Evolutionary conservation across 108 stramenopile species (phyloP).

Genomic region (Cylindrotheca closterium): DNA sequence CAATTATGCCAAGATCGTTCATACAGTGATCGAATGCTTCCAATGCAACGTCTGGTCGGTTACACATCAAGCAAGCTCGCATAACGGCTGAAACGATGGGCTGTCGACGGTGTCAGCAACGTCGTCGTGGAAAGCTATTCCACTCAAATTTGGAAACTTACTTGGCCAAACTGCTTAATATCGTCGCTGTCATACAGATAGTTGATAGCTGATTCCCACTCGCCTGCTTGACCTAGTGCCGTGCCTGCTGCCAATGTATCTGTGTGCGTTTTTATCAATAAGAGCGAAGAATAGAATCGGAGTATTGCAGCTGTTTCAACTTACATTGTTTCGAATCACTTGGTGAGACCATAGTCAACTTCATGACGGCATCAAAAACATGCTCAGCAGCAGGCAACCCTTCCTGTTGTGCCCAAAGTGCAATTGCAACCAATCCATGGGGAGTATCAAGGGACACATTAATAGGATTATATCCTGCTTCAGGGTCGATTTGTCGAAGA

Average conservation of each 20-base stretch:
- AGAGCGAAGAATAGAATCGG: background rate
- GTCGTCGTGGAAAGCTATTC: too few species aligned
- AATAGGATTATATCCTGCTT: constrained; percentile 38
- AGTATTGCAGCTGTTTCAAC: background rate
- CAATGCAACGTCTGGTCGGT: constrained; percentile 43
- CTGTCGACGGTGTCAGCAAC: constrained; percentile 8
- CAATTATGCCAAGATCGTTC: background rate
- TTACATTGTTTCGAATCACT: constrained; percentile 36
- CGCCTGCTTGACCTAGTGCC: constrained; percentile 74
- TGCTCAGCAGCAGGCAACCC: constrained; percentile 34
- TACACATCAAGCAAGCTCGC: constrained; percentile 60
- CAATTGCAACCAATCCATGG: constrained; percentile 68
- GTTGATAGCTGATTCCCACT: constrained; percentile 58
- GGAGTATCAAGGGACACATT: constrained; percentile 39
- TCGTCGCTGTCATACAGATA: constrained; percentile 42
- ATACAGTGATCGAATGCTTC: constrained; percentile 34
- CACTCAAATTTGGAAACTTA: background rate
- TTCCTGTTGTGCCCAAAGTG: constrained; percentile 21
- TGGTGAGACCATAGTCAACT: constrained; percentile 77
- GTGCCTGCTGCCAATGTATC: constrained; percentile 80
- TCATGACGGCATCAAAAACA: constrained; percentile 68
- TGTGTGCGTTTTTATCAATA: background rate
- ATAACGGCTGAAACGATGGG: constrained; percentile 63
- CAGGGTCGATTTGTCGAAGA: constrained; percentile 63
- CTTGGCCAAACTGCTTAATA: constrained; percentile 27